Percentiles rank a stretch among this genome's conserved stretches.
These are phyloP conservation scores for Pythium scleroteichum DNA, from an alignment of 352 stramenopile species.

Conservation along the genomic window DNA sequence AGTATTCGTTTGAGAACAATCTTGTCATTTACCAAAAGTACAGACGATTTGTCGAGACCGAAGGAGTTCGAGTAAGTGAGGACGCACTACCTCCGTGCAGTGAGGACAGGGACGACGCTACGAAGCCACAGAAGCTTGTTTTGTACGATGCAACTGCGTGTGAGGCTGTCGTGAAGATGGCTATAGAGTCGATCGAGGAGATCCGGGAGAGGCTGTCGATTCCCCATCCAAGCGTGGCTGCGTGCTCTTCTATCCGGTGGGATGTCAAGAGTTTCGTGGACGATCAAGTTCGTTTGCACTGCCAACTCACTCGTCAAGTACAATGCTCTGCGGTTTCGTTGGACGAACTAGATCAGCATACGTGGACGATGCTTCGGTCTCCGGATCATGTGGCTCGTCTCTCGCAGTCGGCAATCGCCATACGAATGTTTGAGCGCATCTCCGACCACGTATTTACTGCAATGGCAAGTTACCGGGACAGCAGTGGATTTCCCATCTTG, in stretches of 20 bases:
- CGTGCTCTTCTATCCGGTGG: too few relatives aligned
- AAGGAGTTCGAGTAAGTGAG: neutral
- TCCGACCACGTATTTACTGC: conserved; percentile 10
- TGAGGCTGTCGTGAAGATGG: too few relatives aligned
- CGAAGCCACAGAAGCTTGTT: too few relatives aligned
- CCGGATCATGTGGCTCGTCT: neutral
- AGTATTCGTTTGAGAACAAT: conserved; percentile 8
- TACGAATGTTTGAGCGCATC: conserved; percentile 5
- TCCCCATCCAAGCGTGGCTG: too few relatives aligned
- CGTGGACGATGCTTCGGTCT: conserved; percentile 12
- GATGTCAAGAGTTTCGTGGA: too few relatives aligned
- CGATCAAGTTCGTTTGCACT: conserved; percentile 5
- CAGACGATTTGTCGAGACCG: neutral
- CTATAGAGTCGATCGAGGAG: too few relatives aligned
- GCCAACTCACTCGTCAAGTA: conserved; percentile 4
- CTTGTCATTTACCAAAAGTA: conserved; percentile 3
- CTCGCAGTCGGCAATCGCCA: neutral
- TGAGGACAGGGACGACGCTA: neutral
- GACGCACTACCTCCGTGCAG: neutral
- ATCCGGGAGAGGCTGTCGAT: too few relatives aligned
- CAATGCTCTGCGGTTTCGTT: neutral
- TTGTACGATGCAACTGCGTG: too few relatives aligned
- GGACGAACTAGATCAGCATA: neutral
- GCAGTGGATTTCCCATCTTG: too few relatives aligned
- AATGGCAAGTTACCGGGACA: too few relatives aligned